A percentile compares a stretch with the other conserved stretches of the same genome.
Conservation (phyloP, 129 eudicot species). For the Chrysanthemum makinoi region DNA sequence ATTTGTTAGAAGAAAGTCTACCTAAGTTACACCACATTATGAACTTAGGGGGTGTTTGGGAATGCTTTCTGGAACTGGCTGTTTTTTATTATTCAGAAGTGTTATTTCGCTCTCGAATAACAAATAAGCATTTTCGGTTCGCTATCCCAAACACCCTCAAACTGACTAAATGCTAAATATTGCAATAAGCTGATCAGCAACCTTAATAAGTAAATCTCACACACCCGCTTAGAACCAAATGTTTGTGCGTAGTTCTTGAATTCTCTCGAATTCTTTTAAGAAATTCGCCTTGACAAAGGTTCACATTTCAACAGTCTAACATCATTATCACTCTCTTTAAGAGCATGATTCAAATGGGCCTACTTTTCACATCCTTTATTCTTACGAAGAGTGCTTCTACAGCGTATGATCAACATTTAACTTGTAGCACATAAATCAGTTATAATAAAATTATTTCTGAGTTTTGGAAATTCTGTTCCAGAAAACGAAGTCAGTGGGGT, state of each 20-base stretch:
- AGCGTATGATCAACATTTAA: neutral
- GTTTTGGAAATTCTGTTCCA: neutral
- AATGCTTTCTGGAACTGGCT: too few species aligned
- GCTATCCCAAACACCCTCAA: too few species aligned
- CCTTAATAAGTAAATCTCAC: too few species aligned
- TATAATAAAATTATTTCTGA: too few species aligned
- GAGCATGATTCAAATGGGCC: neutral
- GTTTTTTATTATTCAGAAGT: too few species aligned
- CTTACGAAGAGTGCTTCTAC: neutral
- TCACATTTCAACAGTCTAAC: conserved; percentile 5
- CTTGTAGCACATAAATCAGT: neutral
- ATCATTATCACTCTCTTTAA: conserved; percentile 1
- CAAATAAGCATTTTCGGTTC: too few species aligned
- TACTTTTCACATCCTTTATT: neutral
- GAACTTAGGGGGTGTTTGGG: too few species aligned
- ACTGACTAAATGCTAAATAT: too few species aligned
- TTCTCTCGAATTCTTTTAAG: neutral
- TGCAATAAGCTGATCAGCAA: too few species aligned
- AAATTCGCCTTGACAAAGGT: neutral
- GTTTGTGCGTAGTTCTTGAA: neutral
- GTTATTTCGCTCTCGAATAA: too few species aligned
- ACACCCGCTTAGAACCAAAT: neutral
- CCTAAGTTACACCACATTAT: neutral
- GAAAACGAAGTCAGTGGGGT: neutral
- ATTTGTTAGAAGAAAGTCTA: neutral